These are phyloP conservation scores for Fusarium robinianum DNA, from an alignment of 2,329 filamentous ascomycete species.

Conservation along the genomic window DNA sequence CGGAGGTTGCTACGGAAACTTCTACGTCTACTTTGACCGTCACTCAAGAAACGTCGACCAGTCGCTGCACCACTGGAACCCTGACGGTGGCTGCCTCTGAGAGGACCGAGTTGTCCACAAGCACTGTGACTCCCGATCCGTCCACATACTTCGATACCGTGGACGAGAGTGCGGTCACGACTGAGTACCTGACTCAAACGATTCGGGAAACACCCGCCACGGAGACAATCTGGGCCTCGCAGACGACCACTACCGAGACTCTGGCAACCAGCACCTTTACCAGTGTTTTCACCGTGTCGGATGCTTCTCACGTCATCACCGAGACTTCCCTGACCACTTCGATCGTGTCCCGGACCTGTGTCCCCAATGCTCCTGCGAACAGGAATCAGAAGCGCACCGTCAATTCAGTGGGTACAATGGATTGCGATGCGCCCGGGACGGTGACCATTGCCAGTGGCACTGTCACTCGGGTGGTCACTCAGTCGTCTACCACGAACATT, in stretches of 20 bases:
- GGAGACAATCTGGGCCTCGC: not conserved
- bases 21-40: conserved; percentile 1
- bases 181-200: conserved; percentile 1
- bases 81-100: not conserved
- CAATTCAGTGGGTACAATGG: not conserved
- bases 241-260: not conserved
- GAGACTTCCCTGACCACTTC: not conserved
- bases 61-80: conserved; percentile 3
- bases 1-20: not conserved
- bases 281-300: not conserved
- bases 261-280: not conserved
- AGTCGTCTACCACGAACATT: not conserved
- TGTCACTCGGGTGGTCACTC: not conserved
- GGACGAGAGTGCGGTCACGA: not conserved
- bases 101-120: not conserved
- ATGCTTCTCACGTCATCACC: not conserved
- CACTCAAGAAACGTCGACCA: not conserved
- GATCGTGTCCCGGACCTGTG: not conserved
- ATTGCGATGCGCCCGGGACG: not conserved
- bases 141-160: not conserved
- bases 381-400: not conserved
- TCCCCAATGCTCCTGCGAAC: not conserved
- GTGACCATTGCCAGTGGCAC: not conserved
- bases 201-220: not conserved
- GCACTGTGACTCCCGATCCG: not conserved